Conservation (phyloP, 306 rosid genomes). For the Trifolium fragiferum region DNA sequence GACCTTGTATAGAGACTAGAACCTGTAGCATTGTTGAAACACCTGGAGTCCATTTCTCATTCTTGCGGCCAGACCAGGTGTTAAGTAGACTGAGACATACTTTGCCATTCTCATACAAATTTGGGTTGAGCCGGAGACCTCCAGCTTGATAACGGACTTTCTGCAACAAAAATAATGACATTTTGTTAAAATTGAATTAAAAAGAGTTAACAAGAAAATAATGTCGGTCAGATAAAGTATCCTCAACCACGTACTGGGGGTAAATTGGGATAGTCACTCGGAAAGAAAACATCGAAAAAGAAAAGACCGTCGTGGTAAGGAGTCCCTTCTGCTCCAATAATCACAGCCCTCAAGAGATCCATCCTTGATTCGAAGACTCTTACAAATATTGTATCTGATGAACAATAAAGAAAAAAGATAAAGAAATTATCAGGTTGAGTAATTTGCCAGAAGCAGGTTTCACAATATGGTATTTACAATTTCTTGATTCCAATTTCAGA, state of each 20-base stretch:
- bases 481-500: background rate
- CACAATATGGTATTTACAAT: slow-evolving; percentile 16
- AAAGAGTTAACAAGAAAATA: slow-evolving; percentile 19
- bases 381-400: slow-evolving; percentile 79
- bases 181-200: slow-evolving; percentile 37
- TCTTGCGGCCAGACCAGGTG: slow-evolving; percentile 77
- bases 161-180: slow-evolving; percentile 49
- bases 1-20: slow-evolving; percentile 89
- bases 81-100: slow-evolving; percentile 95
- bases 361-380: slow-evolving; percentile 83
- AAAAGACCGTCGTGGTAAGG: slow-evolving; percentile 96
- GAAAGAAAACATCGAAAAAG: slow-evolving; percentile 88
- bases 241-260: slow-evolving; percentile 75
- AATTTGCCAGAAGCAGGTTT: slow-evolving; percentile 1
- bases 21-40: slow-evolving; percentile 85
- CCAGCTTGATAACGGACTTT: slow-evolving; percentile 78
- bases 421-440: slow-evolving; percentile 3
- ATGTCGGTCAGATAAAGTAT: background rate
- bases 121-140: slow-evolving; percentile 89
- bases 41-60: slow-evolving; percentile 87
- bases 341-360: slow-evolving; percentile 94
- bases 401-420: background rate
- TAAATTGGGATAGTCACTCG: slow-evolving; percentile 65
- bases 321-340: slow-evolving; percentile 93
- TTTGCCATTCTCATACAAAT: slow-evolving; percentile 80